Base-by-base conservation (phyloP, 1,284 basidiomycete species). In the Apiotrichum mycotoxinovorans region DNA sequence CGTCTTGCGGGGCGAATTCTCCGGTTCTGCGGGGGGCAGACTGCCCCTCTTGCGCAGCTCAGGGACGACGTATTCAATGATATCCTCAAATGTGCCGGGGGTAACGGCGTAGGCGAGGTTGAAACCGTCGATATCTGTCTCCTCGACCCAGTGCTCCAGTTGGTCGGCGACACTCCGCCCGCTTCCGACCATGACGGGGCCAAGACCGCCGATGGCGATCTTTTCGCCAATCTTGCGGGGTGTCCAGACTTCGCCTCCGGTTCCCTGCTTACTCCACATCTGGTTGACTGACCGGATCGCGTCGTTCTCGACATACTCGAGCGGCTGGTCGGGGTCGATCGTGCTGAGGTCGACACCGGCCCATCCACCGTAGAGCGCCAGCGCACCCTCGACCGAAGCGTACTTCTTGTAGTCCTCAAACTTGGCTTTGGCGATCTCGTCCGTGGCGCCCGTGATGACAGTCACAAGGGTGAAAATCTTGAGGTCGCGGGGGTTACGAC, bases 331-430 rank as follows among this genome's bases (percentile, higher is more conserved):
- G 20, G 51, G 45, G 44, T 43, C 52, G 26, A 61, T 26, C 18
- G 20, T n/a, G 20, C 43, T 40, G 17, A 57, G 54, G 40, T 57
- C 54, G 33, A 57, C 60, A 7, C 60, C 60, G 0, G 60, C 56
- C 55, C 52, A 64, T 1, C 74, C 73, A 7, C 73, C 74, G 48
- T 73, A 72, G 5, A 75, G 64, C 1, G 71, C 72, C 5, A 72
- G 60, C 0, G 73, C 73, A 2, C 73, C 74, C 30, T 74, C 71
- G 35, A 66, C 63, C 7, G 60, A 65, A 0, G 64, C 69, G 48
- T 69, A 60, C 26, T 35, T n/a, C 14, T 66, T 53, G 50, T 65
- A 66, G 18, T 73, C 68, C 9, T 61, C 51, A 52, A 69, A 64
- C 64, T 75, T 75, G 10, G 46, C 55, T 52, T 69, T 44, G 0